Evolutionary conservation across 176 grass and related monocot species (phyloP), one percentile per base, ranked within the genome.

Genomic region (Elymus sibiricus): DNA sequence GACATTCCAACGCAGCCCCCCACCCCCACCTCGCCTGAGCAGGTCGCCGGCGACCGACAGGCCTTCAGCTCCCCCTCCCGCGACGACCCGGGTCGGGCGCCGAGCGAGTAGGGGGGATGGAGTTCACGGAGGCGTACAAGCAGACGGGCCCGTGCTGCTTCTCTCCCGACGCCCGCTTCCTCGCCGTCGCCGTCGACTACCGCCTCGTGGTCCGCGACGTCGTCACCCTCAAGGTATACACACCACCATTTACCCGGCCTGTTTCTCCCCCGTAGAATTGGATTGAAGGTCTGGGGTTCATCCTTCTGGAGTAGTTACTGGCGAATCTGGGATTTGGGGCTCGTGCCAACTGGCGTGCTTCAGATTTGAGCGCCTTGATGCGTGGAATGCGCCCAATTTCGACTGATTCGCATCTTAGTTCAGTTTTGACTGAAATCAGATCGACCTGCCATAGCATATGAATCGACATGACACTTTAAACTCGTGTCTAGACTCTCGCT

Each of bases 91-190:
- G 62, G 84, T 60, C 76, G 64, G 84, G 69, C 51, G 37, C 17
- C 12, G n/a, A 24, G 61, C 8, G 62, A 87, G 16, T 19, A 75
- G 65, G n/a, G 26, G 80, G 59, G 27, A 98, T 98, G 96, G 93
- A 98, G 75, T 94, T 98, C 84, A 87, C 96, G 34, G 97, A 99
- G 39, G 76, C 92, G 82, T 96, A 85, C 92, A 99, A 96, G 82
- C 92, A 99, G 51, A 92, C 94, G 67, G 97, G 97, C 25, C 90
- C 94, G 24, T 92, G 89, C 63, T 93, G 88, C 84, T 99, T 99
- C 97, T 99, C 97, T 17, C 97, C 97, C 46, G 74, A 99, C 63
- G 85, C 84, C 49, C 84, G 92, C 12, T 96, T 89, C 71, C 86
- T 99, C 34, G 94, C 94, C 37, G 79, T 96, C 3, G 92, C 97